Base-by-base conservation (phyloP, 805 yeast species). In the Isabelozyma rhagii region DNA sequence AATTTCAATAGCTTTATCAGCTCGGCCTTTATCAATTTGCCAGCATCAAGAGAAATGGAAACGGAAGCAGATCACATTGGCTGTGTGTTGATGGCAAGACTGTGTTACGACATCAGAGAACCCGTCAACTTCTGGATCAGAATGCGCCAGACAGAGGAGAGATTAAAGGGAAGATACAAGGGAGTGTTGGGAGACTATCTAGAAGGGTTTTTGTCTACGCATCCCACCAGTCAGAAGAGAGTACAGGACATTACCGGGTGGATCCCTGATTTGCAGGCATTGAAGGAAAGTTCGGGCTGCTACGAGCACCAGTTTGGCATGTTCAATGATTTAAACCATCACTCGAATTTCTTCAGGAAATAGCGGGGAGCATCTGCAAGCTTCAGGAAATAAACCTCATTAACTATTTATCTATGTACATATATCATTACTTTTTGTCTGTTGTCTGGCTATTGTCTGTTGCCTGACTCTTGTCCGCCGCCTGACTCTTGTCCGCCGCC, bases 61-160 rank as follows among this genome's bases (percentile, higher is more conserved):
- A 79, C 90, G 0, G 99, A 94, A 66, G 98, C 99, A 0, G 99
- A 94, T 67, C 85, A 85, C 59, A 92, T 94, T 29, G 99, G 99
- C 0, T 72, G 94, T 52, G 86, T 90, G 83, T 75, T 93, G 56
- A 89, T 93, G 97, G 82, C 97, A 2, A 74, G 83, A 51, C 96
- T 96, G 44, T 94, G 99, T 64, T 94, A 78, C 66, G 72, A 92
- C 54, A 91, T 97, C 5, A 69, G 70, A 14, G 89, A 84, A 56
- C 87, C 97, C 0, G 81, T 86, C 0, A 71, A 69, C 9, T 78
- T 94, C 50, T 94, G 99, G 99, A 66, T 77, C 47, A 77, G 97
- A 49, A 92, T 93, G 97, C 25, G 25, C 25, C 66, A 80, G 34
- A 47, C 48, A 21, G 64, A 55, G 48, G 78, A 74, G 54, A 46